Evolutionary conservation across 352 stramenopile genomes (phyloP), one percentile per base, ranked within the genome.

Genomic region (Pythium sukuiense): DNA sequence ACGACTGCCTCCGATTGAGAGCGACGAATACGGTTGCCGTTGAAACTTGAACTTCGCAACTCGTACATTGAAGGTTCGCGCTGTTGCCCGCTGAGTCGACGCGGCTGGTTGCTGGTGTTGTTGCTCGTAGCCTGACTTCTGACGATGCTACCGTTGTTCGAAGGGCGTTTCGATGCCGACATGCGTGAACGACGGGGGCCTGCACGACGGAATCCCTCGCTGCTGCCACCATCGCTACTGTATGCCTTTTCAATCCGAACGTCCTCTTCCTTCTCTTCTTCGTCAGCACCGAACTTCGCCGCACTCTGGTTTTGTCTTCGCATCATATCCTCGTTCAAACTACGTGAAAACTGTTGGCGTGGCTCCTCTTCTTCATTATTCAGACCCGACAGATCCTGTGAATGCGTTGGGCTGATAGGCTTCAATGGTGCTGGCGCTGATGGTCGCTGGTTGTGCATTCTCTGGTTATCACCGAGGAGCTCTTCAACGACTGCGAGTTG

Each of bases 191-290:
- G 43, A 11, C 43, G 43, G 4, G 43, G 43, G 6, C 18, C 43
- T 13, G 43, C n/a, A 29, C 66, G 67, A 30, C 55, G 55, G 26
- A 41, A 68, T 13, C 57, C 56, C 43, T 66, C 60, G 18, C 57
- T 70, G 35, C 61, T 74, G 13, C 62, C 62, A 16, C 62, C 62
- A 53, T 74, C 68, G 52, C 68, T 73, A 52, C 67, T 73, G 61
- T 73, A 73, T 2, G 35, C 61, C 56, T 63, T 69, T 14, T 61
- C 67, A 2, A 50, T 56, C 33, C 84, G 71, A 29, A 41, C 13
- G 20, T 85, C 76, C 45, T 88, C 88, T 54, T 89, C 80, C 30
- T 93, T 84, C 29, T 91, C 81, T 30, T 92, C 79, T 48, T 91
- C 82, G 55, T 87, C 81, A n/a, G 81, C 64, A 53, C 77, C 88